Conservation (phyloP, 371 early-diverging fungal genomes). For the Rhizopus delemar region DNA sequence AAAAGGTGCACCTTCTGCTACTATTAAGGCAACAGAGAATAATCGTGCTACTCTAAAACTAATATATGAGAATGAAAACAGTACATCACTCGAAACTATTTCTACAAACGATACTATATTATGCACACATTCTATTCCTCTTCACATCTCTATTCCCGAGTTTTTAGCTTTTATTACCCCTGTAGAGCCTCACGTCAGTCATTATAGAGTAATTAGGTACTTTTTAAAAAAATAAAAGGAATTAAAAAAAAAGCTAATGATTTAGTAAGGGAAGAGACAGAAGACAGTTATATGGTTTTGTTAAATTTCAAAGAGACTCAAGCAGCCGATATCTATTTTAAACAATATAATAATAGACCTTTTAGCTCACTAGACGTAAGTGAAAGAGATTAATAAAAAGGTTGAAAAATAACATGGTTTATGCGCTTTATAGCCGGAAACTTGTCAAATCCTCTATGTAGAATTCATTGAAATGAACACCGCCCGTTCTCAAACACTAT, state of each 20-base stretch:
- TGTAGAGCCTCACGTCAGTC: constrained; percentile 57
- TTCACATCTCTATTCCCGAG: constrained; percentile 83
- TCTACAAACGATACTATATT: constrained; percentile 41
- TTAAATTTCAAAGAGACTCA: constrained; percentile 66
- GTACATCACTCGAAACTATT: constrained; percentile 7
- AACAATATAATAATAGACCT: constrained; percentile 71
- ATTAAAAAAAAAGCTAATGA: neutral
- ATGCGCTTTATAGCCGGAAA: constrained; percentile 57
- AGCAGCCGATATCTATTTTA: constrained; percentile 68
- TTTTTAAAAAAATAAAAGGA: neutral
- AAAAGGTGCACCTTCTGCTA: constrained; percentile 22
- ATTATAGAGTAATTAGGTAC: constrained; percentile 72
- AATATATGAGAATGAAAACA: constrained; percentile 46
- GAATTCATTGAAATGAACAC: constrained; percentile 62
- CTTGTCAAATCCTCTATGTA: constrained; percentile 74
- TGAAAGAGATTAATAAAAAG: neutral
- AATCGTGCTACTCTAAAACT: constrained; percentile 66
- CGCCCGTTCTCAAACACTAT: constrained; percentile 53
- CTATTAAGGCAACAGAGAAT: constrained; percentile 6
- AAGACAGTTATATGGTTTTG: constrained; percentile 81
- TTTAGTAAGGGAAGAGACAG: constrained; percentile 61
- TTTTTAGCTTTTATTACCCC: constrained; percentile 81
- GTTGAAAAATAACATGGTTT: neutral
- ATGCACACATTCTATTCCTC: constrained; percentile 80
- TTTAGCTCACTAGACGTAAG: constrained; percentile 80